Conservation (phyloP, 176 grass and related monocot genomes). For the Phyllostachys edulis region DNA sequence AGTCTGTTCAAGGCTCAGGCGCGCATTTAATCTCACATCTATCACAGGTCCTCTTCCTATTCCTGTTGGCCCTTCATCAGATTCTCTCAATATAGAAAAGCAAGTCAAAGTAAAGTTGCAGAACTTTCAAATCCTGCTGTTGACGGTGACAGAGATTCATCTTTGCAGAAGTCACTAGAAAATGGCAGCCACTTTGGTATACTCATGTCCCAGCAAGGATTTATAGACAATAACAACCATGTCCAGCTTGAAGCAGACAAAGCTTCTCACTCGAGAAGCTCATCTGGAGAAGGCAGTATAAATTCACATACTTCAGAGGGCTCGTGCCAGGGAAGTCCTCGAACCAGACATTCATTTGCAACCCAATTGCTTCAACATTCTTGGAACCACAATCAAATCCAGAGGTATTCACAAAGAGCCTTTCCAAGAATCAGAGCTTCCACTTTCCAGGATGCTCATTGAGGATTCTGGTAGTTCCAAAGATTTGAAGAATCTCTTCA, state of each 20-base stretch:
- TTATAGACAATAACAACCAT: slow-evolving; percentile 37
- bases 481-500: slow-evolving; percentile 75
- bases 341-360: slow-evolving; percentile 46
- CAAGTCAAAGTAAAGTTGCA: slow-evolving; percentile 47
- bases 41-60: slow-evolving; percentile 68
- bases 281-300: slow-evolving; percentile 76
- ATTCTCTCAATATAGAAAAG: slow-evolving; percentile 54
- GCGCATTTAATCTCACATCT: slow-evolving; percentile 71
- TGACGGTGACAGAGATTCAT: slow-evolving; percentile 27
- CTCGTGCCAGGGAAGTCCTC: slow-evolving; percentile 71
- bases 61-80: slow-evolving; percentile 51
- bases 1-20: slow-evolving; percentile 85
- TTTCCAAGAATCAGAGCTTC: slow-evolving; percentile 52
- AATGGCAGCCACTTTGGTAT: slow-evolving; percentile 28
- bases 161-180: slow-evolving; percentile 31
- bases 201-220: slow-evolving; percentile 39
- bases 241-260: slow-evolving; percentile 48
- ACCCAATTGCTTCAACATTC: slow-evolving; percentile 54
- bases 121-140: slow-evolving; percentile 38
- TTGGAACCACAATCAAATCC: slow-evolving; percentile 36
- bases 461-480: slow-evolving; percentile 83
- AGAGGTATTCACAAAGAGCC: slow-evolving; percentile 38
- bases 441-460: slow-evolving; percentile 52
- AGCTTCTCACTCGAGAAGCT: slow-evolving; percentile 64
- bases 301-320: slow-evolving; percentile 72